phyloP scores from a whole-genome alignment of 2,329 filamentous ascomycete species.

The Lasiodiplodia sp. region DNA sequence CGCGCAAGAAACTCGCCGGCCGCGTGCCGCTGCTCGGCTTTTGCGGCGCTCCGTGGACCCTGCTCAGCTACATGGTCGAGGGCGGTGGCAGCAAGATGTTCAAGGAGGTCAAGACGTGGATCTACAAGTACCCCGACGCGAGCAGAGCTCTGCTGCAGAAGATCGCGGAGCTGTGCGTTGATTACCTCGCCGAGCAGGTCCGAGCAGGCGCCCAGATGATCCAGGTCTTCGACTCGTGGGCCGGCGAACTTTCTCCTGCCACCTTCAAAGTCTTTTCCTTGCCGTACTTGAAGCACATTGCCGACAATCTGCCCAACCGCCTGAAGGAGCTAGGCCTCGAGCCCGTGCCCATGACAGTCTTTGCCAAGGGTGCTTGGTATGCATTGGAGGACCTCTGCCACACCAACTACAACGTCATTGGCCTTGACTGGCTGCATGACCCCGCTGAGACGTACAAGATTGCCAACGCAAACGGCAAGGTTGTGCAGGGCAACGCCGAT shows the following conservation, averaged over 20 bases:
- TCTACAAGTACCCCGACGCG: slow-evolving; percentile 85
- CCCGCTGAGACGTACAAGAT: slow-evolving; percentile 83
- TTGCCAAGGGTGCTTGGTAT: slow-evolving; percentile 98
- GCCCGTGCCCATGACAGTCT: slow-evolving; percentile 93
- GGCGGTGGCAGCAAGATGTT: slow-evolving; percentile 96
- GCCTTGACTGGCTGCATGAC: slow-evolving; percentile 93
- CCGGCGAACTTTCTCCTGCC: slow-evolving; percentile 85
- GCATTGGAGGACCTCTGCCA: slow-evolving; percentile 86
- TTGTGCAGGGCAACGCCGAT: slow-evolving; percentile 94
- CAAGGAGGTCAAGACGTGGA: slow-evolving; percentile 93
- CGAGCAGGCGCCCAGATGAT: slow-evolving; percentile 91
- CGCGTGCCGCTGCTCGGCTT: slow-evolving; percentile 94
- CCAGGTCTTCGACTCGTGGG: slow-evolving; percentile 99
- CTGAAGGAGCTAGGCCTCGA: slow-evolving; percentile 78
- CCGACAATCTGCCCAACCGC: slow-evolving; percentile 76
- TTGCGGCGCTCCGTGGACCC: slow-evolving; percentile 94
- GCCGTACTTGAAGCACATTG: slow-evolving; percentile 86
- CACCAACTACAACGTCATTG: slow-evolving; percentile 90
- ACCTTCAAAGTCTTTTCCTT: slow-evolving; percentile 86
- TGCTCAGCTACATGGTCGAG: slow-evolving; percentile 99
- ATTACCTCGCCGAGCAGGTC: slow-evolving; percentile 92
- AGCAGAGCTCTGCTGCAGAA: slow-evolving; percentile 84
- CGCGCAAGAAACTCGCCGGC: slow-evolving; percentile 84
- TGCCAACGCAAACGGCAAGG: slow-evolving; percentile 73
- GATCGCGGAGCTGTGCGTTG: slow-evolving; percentile 92